phyloP scores from a whole-genome alignment of 2,329 filamentous ascomycete species.

The Pseudogymnoascus sp. region DNA sequence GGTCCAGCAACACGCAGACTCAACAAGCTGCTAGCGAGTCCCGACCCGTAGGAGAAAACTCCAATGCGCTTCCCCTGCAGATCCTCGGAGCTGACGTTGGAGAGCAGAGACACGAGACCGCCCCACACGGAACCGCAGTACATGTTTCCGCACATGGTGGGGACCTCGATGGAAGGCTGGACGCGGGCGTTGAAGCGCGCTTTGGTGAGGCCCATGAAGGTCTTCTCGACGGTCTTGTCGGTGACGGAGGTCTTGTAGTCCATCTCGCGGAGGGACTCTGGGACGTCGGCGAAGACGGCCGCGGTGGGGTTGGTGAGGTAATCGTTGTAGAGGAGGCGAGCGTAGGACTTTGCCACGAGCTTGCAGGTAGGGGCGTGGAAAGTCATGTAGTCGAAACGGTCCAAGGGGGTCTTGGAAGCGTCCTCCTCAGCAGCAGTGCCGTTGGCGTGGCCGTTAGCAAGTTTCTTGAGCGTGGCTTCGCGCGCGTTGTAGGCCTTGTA shows the following conservation, averaged over 20 bases:
- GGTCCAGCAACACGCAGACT: constrained; percentile 65
- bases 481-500: constrained; percentile 74
- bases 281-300: constrained; percentile 63
- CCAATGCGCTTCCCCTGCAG: constrained; percentile 46
- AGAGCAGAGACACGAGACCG: constrained; percentile 44
- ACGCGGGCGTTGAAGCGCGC: constrained; percentile 76
- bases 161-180: constrained; percentile 61
- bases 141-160: constrained; percentile 65
- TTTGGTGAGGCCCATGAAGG: constrained; percentile 76
- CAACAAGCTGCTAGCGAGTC: constrained; percentile 58
- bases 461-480: constrained; percentile 49
- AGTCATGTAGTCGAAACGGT: constrained; percentile 74
- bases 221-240: constrained; percentile 79
- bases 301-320: constrained; percentile 62
- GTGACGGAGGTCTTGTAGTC: constrained; percentile 71
- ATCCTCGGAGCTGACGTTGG: constrained; percentile 47
- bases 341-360: constrained; percentile 77
- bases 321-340: constrained; percentile 76
- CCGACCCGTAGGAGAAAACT: constrained; percentile 63
- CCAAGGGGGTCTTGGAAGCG: constrained; percentile 52
- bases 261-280: constrained; percentile 67
- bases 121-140: constrained; percentile 52
- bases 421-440: constrained; percentile 31
- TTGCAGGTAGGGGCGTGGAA: constrained; percentile 87
- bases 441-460: constrained; percentile 33